A percentile compares a stretch with the other conserved stretches of the same genome.
These are phyloP conservation scores for Tetrahymena thermophila DNA, from an alignment of 73 alveolate genomes.

Conservation along the genomic window DNA sequence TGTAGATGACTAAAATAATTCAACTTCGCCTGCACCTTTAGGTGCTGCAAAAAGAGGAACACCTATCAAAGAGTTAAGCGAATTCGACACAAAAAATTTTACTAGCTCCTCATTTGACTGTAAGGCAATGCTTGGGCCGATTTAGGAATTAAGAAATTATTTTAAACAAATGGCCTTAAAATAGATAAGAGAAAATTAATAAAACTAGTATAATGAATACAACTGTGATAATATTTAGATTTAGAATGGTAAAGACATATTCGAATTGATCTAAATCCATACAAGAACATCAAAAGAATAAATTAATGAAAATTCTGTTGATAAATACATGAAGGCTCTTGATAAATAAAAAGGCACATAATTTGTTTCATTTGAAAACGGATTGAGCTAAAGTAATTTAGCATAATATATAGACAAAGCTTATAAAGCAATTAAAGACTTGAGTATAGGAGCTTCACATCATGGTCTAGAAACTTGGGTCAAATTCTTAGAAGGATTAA, in stretches of 20 bases:
- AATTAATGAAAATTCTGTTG: not conserved
- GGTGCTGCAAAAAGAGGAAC: not conserved
- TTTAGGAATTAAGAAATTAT: not conserved
- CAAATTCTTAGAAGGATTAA: not conserved
- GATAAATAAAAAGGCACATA: not conserved
- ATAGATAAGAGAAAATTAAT: not conserved
- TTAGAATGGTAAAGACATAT: not conserved
- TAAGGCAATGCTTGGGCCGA: not conserved
- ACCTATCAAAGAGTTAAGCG: not conserved
- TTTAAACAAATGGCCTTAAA: not conserved
- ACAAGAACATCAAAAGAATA: not conserved
- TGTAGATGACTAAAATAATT: not conserved
- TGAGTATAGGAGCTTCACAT: not conserved
- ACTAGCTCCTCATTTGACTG: not conserved
- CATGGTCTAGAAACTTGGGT: not conserved
- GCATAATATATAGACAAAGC: not conserved
- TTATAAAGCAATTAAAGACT: not conserved
- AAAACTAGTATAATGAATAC: not conserved
- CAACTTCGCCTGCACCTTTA: not conserved
- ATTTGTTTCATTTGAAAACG: not conserved
- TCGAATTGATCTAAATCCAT: not conserved
- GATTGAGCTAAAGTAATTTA: not conserved
- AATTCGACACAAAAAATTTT: not conserved
- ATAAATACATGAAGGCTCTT: not conserved
- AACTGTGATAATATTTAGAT: not conserved